Evolutionary conservation across 805 yeast genomes (phyloP).

Genomic region (Metschnikowia rubicola): DNA sequence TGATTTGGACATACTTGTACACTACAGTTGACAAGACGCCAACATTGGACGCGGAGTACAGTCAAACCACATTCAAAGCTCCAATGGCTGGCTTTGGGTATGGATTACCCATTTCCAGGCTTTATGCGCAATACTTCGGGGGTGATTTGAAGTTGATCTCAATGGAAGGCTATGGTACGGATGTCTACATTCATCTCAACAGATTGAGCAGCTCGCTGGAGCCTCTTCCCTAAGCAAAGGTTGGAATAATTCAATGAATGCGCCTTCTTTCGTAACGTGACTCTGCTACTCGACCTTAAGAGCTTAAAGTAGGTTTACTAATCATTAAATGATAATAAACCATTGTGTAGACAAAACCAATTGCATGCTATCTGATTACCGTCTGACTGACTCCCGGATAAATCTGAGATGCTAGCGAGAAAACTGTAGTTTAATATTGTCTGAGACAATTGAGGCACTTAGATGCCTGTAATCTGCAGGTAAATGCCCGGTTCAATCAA

Average conservation of each 20-base stretch:
- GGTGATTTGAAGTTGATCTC: constrained; percentile 84
- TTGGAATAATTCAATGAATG: neutral
- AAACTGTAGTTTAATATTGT: neutral
- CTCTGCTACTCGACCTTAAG: neutral
- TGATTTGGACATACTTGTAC: constrained; percentile 88
- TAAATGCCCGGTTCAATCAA: neutral
- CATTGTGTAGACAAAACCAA: no score
- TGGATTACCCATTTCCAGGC: constrained; percentile 80
- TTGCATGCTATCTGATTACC: no score
- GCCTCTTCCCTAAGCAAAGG: constrained; percentile 45
- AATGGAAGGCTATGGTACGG: constrained; percentile 95
- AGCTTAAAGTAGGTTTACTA: no score
- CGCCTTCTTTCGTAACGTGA: neutral
- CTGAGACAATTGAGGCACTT: neutral
- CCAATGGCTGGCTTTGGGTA: constrained; percentile 96
- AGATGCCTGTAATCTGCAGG: neutral
- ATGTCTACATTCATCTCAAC: constrained; percentile 82
- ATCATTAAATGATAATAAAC: neutral
- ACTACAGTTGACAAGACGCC: constrained; percentile 81
- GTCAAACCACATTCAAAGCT: constrained; percentile 68
- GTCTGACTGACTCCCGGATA: neutral
- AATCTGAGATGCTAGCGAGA: neutral
- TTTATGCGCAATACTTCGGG: constrained; percentile 86
- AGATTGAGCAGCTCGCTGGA: constrained; percentile 70
- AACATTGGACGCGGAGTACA: constrained; percentile 53